These are phyloP conservation scores for Colletotrichum tabaci DNA, from an alignment of 2,329 filamentous ascomycete species.

Conservation along the genomic window DNA sequence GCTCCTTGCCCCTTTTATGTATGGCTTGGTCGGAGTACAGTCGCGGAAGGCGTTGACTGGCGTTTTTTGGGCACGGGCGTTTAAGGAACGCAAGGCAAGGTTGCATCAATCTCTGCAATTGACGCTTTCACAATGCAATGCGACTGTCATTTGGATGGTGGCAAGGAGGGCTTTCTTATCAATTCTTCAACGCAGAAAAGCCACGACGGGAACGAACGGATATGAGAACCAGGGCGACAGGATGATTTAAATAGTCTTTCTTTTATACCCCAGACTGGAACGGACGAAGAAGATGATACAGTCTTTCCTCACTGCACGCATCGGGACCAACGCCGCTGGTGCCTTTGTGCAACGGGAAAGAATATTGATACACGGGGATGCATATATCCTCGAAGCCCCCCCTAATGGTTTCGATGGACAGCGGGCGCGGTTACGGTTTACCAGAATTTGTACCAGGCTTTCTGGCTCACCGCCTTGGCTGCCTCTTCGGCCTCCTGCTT, in stretches of 20 bases:
- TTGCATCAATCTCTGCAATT: conserved; percentile 6
- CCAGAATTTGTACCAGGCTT: conserved; percentile 72
- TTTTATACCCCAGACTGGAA: conserved; percentile 38
- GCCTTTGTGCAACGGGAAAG: background rate
- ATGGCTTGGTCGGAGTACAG: background rate
- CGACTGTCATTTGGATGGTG: conserved; percentile 14
- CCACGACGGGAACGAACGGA: background rate
- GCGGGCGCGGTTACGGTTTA: conserved; percentile 57
- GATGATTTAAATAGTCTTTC: conserved; percentile 38
- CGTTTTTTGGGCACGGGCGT: conserved; percentile 16
- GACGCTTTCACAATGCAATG: conserved; percentile 3
- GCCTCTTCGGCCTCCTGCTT: conserved; percentile 52
- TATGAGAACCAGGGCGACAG: conserved; percentile 5
- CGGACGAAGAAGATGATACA: conserved; percentile 38
- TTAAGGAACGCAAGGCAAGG: conserved; percentile 4
- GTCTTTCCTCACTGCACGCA: background rate
- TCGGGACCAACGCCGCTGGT: conserved; percentile 11
- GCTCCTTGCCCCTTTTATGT: background rate
- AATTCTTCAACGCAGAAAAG: conserved; percentile 7
- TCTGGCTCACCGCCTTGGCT: conserved; percentile 51
- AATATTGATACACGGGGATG: conserved; percentile 5
- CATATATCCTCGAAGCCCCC: background rate
- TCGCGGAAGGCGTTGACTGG: conserved; percentile 19
- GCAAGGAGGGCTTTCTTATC: conserved; percentile 16
- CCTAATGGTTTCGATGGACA: background rate